These are phyloP conservation scores for Cladosporium sp. DNA, from an alignment of 2,329 filamentous ascomycete genomes.

Conservation along the genomic window DNA sequence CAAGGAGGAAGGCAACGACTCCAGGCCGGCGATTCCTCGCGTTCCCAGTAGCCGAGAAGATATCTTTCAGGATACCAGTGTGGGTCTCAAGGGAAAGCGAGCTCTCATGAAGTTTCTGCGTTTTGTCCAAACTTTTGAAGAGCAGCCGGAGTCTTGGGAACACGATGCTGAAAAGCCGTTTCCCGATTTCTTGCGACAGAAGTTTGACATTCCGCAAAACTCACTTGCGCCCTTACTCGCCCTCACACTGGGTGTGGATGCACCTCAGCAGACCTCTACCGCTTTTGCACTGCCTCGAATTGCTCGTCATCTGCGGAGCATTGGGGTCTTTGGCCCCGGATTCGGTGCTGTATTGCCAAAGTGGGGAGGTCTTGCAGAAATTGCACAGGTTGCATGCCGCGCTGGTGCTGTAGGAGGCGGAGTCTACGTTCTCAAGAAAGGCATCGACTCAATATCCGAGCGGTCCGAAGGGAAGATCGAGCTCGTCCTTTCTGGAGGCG, in stretches of 20 bases:
- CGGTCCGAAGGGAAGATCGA: constrained; percentile 1
- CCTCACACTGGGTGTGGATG: constrained; percentile 68
- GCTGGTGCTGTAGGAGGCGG: constrained; percentile 87
- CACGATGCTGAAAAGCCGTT: constrained; percentile 53
- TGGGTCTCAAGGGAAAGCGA: constrained; percentile 78
- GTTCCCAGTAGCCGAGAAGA: constrained; percentile 90
- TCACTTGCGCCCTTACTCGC: constrained; percentile 64
- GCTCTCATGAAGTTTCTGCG: constrained; percentile 91
- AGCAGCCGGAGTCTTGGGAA: constrained; percentile 57
- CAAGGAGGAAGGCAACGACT: not conserved
- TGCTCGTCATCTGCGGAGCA: constrained; percentile 75
- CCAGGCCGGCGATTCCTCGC: constrained; percentile 40
- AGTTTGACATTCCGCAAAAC: constrained; percentile 54
- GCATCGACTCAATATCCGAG: constrained; percentile 44
- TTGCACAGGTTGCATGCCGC: constrained; percentile 86
- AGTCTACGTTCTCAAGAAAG: constrained; percentile 79
- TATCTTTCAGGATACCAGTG: constrained; percentile 72
- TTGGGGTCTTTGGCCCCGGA: constrained; percentile 81
- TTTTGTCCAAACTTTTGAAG: constrained; percentile 71
- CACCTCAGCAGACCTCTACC: constrained; percentile 51
- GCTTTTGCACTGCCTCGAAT: constrained; percentile 71
- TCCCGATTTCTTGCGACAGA: constrained; percentile 53
- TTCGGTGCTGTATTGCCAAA: constrained; percentile 89
- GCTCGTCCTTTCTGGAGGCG: constrained; percentile 25
- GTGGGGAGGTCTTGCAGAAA: constrained; percentile 86